phyloP scores from a whole-genome alignment of 2,329 filamentous ascomycete genomes.

The Bipolaris victoriae region DNA sequence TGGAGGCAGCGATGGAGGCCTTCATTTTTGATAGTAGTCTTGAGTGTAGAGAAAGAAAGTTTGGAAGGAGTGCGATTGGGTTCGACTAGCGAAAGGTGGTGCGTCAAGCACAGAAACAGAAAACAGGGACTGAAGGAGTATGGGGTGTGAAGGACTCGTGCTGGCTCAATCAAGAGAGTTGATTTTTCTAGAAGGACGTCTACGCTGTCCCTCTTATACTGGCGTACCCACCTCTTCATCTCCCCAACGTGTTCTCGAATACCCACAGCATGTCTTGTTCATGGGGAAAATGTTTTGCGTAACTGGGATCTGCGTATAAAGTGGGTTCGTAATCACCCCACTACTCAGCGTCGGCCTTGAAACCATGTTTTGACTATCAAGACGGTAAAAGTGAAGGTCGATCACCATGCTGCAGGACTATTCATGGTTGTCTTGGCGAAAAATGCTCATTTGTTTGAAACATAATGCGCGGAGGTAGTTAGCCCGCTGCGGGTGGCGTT shows the following conservation, averaged over 20 bases:
- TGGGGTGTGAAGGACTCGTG: conserved; percentile 19
- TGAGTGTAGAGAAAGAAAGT: conserved; percentile 14
- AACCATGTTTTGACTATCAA: conserved; percentile 12
- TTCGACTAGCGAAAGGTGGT: conserved; percentile 27
- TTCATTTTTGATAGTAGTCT: conserved; percentile 39
- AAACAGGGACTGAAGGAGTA: conserved; percentile 14
- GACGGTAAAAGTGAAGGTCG: conserved; percentile 14
- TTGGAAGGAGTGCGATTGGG: conserved; percentile 20
- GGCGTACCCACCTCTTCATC: not conserved
- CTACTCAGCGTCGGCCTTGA: conserved; percentile 12
- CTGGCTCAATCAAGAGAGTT: conserved; percentile 28
- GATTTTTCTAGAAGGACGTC: conserved; percentile 9
- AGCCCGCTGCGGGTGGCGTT: conserved; percentile 18
- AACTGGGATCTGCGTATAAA: conserved; percentile 10
- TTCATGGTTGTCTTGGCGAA: conserved; percentile 10
- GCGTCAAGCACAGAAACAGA: conserved; percentile 29
- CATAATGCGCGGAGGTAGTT: conserved; percentile 14
- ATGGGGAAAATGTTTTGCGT: not conserved
- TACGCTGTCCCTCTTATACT: conserved; percentile 21
- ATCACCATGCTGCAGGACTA: conserved; percentile 13
- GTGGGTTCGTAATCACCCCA: conserved; percentile 7
- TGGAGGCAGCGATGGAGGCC: conserved; percentile 34
- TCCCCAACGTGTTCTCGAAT: not conserved
- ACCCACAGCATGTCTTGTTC: not conserved
- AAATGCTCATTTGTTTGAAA: conserved; percentile 28